Conservation (phyloP, 768 basidiomycete genomes). For the Lentinus tigrinus region DNA sequence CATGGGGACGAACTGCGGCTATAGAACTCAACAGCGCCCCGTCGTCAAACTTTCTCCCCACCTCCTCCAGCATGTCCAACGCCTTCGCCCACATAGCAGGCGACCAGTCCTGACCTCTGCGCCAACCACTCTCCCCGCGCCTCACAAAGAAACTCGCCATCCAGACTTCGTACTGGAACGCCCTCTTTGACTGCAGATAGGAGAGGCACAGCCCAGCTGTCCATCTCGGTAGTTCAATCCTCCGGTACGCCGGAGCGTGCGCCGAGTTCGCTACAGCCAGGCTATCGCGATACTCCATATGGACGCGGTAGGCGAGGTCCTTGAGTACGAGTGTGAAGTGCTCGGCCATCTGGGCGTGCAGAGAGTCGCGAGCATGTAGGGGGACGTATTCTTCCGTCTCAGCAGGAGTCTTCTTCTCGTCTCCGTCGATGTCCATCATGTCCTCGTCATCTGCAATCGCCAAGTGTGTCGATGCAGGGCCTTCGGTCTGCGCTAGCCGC, state of each 20-base stretch:
- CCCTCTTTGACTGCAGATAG: conserved; percentile 48
- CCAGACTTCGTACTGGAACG: conserved; percentile 39
- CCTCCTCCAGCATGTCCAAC: conserved; percentile 42
- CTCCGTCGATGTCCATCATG: conserved; percentile 65
- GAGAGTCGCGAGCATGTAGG: conserved; percentile 58
- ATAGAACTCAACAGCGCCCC: conserved; percentile 51
- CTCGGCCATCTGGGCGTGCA: conserved; percentile 68
- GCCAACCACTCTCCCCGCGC: conserved; percentile 48
- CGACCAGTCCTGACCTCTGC: conserved; percentile 76
- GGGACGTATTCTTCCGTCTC: conserved; percentile 38
- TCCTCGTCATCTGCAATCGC: conserved; percentile 24
- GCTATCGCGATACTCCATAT: conserved; percentile 28
- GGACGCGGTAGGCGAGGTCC: conserved; percentile 52
- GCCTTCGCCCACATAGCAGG: conserved; percentile 63
- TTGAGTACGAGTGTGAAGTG: conserved; percentile 64
- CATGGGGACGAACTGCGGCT: conserved; percentile 45
- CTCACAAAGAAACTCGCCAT: conserved; percentile 52
- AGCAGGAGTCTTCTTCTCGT: conserved; percentile 18
- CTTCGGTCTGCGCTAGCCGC: conserved; percentile 18
- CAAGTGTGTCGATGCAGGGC: not conserved
- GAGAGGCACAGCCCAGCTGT: conserved; percentile 52
- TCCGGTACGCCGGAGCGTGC: conserved; percentile 54
- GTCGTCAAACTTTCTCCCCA: conserved; percentile 56
- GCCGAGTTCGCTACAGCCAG: conserved; percentile 41
- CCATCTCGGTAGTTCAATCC: conserved; percentile 50